Percentiles rank a stretch among this genome's conserved stretches.
Conservation (phyloP, 139 green algal genomes). For the Coelastrella sp. region DNA sequence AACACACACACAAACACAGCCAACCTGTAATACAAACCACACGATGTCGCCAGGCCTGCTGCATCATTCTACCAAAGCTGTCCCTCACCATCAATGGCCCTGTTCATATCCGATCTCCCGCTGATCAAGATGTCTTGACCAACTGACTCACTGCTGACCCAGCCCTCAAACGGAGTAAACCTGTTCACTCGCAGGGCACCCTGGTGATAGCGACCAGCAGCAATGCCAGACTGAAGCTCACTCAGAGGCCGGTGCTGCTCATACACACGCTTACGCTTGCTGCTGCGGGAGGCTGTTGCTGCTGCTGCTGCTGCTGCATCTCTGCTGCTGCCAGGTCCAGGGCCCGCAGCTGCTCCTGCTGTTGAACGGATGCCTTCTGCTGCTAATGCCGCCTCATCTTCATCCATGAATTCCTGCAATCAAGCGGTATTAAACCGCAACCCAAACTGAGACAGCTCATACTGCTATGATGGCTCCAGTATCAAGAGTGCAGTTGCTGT, state of each 20-base stretch:
- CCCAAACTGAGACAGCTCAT: not conserved
- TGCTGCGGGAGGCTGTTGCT: conserved; percentile 41
- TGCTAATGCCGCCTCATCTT: not conserved
- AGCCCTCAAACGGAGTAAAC: conserved; percentile 88
- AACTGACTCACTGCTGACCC: conserved; percentile 73
- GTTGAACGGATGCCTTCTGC: conserved; percentile 1
- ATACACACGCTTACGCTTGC: conserved; percentile 83
- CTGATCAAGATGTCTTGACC: conserved; percentile 84
- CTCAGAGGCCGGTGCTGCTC: conserved; percentile 80
- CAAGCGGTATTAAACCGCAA: too few relatives aligned
- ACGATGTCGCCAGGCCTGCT: not conserved
- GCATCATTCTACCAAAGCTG: not conserved
- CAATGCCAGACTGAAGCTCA: conserved; percentile 76
- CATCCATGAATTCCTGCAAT: conserved; percentile 34
- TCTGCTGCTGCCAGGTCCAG: conserved; percentile 25
- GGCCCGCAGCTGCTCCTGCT: conserved; percentile 5
- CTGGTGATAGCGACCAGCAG: conserved; percentile 86
- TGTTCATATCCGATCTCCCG: conserved; percentile 83
- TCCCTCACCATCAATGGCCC: conserved; percentile 77
- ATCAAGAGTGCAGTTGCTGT: too few relatives aligned
- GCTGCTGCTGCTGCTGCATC: conserved; percentile 21
- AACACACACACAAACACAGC: not conserved
- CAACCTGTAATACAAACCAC: not conserved
- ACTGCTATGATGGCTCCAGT: not conserved
- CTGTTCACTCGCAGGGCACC: conserved; percentile 79